Evolutionary conservation across 441 rosid species (phyloP), one percentile per base, ranked within the genome.

Genomic region (Erodium trifolium): DNA sequence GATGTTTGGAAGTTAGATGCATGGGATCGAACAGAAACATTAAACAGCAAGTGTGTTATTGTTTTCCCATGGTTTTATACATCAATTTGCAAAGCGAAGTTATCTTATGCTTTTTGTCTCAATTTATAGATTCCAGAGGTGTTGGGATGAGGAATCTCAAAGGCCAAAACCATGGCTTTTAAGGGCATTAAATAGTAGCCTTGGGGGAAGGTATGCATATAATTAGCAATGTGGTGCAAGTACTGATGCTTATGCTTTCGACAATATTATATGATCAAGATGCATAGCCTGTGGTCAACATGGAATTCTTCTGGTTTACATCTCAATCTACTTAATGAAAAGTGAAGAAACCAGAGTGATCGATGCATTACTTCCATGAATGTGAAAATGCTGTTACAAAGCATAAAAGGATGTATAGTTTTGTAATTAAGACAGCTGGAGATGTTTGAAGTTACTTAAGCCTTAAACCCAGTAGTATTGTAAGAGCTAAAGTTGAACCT

Each of bases 1-100:
- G 99, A 96, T 79, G 83, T 96, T 11, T 93, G 99, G 99, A 85
- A 89, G 76, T 77, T 96, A 68, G 99, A 93, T 76, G 74, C 82
- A 27, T 96, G 99, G 99, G 99, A 96, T 84, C 82, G 53, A 49
- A 88, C 98, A 51, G 89, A 89, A 75, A 91, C 93, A 8, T 82
- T 93, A 68, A 89, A 81, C 69, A 81, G 70, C 49, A 87, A 75
- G 99, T 93, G 17, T 57, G 79, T 72, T 39, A 27, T 68, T 72
- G 37, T 71, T 57, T 73, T 51, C 64, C 62, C 67, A 49, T 14
- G 43, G 51, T 9, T 55, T 70, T 75, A 64, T 76, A 4, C 11
- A 37, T 66, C 62, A 68, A 66, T 75, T 70, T 70, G 19, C 60
- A 53, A 63, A 60, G 72, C 17, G 67, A 68, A 34, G 18, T 70